phyloP scores from a whole-genome alignment of 2,329 filamentous ascomycete species.

The Colletotrichum australisinense region DNA sequence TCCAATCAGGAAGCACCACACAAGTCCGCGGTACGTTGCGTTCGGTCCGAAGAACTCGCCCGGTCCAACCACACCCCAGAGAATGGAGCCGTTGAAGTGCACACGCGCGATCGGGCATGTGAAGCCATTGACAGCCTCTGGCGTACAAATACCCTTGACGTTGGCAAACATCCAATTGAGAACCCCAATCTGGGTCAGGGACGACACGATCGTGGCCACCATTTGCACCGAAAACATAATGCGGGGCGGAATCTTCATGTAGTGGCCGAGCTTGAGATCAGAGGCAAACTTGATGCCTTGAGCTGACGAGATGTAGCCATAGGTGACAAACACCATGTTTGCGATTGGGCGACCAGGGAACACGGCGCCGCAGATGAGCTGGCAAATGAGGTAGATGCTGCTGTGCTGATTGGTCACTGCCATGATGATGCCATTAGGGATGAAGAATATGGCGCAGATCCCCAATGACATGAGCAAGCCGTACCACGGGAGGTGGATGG shows the following conservation, averaged over 20 bases:
- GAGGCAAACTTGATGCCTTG: slow-evolving; percentile 91
- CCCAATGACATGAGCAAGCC: slow-evolving; percentile 82
- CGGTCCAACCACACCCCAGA: slow-evolving; percentile 91
- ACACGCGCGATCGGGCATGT: slow-evolving; percentile 89
- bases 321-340: slow-evolving; percentile 94
- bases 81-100: slow-evolving; percentile 89
- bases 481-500: slow-evolving; percentile 87
- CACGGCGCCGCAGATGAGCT: slow-evolving; percentile 83
- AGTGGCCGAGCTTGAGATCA: slow-evolving; percentile 88
- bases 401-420: slow-evolving; percentile 91
- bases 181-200: slow-evolving; percentile 83
- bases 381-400: slow-evolving; percentile 87
- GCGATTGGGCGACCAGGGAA: slow-evolving; percentile 89
- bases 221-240: slow-evolving; percentile 84
- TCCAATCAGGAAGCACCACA: slow-evolving; percentile 86
- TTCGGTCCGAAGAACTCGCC: slow-evolving; percentile 82
- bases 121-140: slow-evolving; percentile 85
- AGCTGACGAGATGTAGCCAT: slow-evolving; percentile 88
- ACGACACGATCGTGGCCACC: slow-evolving; percentile 79
- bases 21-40: slow-evolving; percentile 79
- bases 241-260: slow-evolving; percentile 88
- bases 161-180: slow-evolving; percentile 91
- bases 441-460: slow-evolving; percentile 85
- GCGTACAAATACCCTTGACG: slow-evolving; percentile 81
- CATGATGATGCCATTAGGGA: slow-evolving; percentile 93